Base-by-base conservation (phyloP, 2,329 filamentous ascomycete genomes). In the Penicillium sclerotigenum region DNA sequence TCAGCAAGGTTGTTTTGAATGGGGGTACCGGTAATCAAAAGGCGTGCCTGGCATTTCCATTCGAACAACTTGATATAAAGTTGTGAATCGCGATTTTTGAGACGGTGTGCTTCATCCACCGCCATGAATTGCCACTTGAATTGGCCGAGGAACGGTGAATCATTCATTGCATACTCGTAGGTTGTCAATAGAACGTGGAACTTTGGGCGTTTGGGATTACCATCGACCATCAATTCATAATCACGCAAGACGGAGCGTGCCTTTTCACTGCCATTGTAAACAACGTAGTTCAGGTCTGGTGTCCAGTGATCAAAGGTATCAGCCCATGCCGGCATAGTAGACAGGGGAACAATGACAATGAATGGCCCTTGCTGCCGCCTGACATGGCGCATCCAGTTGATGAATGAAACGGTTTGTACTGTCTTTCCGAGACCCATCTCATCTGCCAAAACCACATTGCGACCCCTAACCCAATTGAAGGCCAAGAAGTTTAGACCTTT, bases 401-500 rank as follows among this genome's bases (percentile, higher is more conserved):
- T 88, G 73, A 97, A 97, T 0, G 93, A 87, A 28, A 99, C 92
- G 0, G 93, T 97, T 76, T 99, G 94, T 0, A 99, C 94, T 0
- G 94, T 99, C 78, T 99, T 99, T 28, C 94, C 94, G 14, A 99
- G 82, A 66, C 94, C 94, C 94, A 99, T 99, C 76, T 99, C 94
- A 71, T 99, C 94, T 47, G 94, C 94, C 51, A 99, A 83, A 66
- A 99, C 97, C 69, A 97, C 94, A 66, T 97, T 99, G 73, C 94
- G 94, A 53, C 86, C 87, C 68, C 89, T 87, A 51, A 89, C 90
- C 95, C 95, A 99, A 75, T 97, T 96, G 75, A 96, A 91, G 43
- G 90, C 90, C 60, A 99, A 80, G 74, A 97, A 99, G 77, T 97
- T 97, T 58, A 99, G 80, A 29, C 95, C 94, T 62, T 88, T 90